Evolutionary conservation across 1,139 yeast genomes (phyloP).

Genomic region (Komagataea norvegica): DNA sequence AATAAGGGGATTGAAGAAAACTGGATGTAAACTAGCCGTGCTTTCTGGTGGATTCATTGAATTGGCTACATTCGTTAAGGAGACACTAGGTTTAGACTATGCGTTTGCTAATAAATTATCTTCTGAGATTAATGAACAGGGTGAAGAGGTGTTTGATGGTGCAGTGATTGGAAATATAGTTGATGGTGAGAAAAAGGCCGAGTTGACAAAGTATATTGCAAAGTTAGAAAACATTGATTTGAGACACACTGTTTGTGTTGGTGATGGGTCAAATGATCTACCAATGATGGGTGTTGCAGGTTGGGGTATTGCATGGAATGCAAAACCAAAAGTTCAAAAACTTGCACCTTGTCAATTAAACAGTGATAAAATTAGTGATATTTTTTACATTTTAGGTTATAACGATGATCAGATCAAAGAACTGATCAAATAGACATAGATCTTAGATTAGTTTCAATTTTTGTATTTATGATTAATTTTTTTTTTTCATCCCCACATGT

Average conservation of each 20-base stretch:
- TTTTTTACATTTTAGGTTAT: slow-evolving; percentile 78
- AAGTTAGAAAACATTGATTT: slow-evolving; percentile 54
- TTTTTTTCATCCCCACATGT: background rate
- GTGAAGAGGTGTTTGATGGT: slow-evolving; percentile 41
- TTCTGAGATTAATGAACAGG: slow-evolving; percentile 44
- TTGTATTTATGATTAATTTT: too few relatives aligned
- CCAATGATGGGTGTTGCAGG: slow-evolving; percentile 92
- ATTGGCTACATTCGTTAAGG: slow-evolving; percentile 71
- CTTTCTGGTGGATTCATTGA: slow-evolving; percentile 95
- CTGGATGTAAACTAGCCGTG: slow-evolving; percentile 75
- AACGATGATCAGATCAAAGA: slow-evolving; percentile 49
- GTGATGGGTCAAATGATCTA: slow-evolving; percentile 96
- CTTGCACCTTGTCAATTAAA: slow-evolving; percentile 82
- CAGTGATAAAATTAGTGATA: slow-evolving; percentile 61
- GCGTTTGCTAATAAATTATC: slow-evolving; percentile 81
- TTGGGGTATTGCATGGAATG: slow-evolving; percentile 95
- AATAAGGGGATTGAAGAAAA: slow-evolving; percentile 52
- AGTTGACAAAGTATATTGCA: slow-evolving; percentile 65
- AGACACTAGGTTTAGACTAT: slow-evolving; percentile 67
- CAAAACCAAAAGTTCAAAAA: slow-evolving; percentile 85
- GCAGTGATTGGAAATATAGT: slow-evolving; percentile 70
- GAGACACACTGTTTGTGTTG: slow-evolving; percentile 71
- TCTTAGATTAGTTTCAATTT: slow-evolving; percentile 3
- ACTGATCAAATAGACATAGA: slow-evolving; percentile 16
- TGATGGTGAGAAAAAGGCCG: slow-evolving; percentile 81